Evolutionary conservation across 345 rosid genomes (phyloP).

Genomic region (Gossypium arboreum): DNA sequence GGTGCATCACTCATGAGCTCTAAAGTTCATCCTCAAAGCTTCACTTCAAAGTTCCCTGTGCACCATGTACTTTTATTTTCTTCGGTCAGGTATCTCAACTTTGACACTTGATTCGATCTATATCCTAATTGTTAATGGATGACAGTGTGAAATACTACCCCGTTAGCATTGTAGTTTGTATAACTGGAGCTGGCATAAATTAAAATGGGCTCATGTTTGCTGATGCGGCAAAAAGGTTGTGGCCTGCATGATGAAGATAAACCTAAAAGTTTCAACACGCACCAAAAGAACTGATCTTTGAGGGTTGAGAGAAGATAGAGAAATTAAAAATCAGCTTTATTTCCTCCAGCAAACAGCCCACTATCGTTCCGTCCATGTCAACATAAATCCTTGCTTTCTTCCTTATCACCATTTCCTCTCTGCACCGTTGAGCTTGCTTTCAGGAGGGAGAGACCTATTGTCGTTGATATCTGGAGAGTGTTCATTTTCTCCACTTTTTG

Average conservation of each 20-base stretch:
- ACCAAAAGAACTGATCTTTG: background rate
- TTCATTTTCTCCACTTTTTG: background rate
- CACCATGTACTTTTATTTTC: background rate
- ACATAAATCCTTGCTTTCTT: background rate
- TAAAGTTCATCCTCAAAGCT: background rate
- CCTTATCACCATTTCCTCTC: background rate
- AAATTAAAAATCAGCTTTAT: too few relatives aligned
- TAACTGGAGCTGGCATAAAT: constrained; percentile 6
- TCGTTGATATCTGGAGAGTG: background rate
- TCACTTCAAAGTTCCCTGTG: constrained; percentile 6
- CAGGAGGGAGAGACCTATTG: background rate
- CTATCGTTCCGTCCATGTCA: background rate
- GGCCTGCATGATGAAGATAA: background rate
- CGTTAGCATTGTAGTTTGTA: background rate
- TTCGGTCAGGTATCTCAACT: background rate
- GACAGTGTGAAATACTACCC: background rate
- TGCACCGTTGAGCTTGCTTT: background rate
- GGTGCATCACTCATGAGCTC: constrained; percentile 42
- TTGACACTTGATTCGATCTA: background rate
- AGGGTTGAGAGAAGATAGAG: constrained; percentile 3
- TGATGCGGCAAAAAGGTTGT: background rate
- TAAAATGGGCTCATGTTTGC: background rate
- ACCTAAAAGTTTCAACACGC: background rate
- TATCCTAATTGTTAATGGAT: background rate
- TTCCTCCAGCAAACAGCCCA: background rate